Evolutionary conservation across 2,329 filamentous ascomycete species (phyloP), one percentile per base, ranked within the genome.

Genomic region (Ophiostoma australiae): DNA sequence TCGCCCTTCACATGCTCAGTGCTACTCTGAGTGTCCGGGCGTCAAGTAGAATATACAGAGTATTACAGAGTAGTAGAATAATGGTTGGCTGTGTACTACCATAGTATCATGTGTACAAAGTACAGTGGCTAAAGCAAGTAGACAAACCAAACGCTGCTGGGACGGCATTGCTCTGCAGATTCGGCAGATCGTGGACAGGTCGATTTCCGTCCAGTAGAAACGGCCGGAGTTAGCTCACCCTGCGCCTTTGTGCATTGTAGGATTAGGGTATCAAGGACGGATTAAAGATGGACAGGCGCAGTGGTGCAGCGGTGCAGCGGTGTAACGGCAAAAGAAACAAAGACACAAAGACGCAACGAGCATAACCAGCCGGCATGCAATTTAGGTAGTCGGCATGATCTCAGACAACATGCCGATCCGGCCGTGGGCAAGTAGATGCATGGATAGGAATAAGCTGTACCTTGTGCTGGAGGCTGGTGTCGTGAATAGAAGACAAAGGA

Each of bases 161-260:
- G 41, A 44, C 15, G 17, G 5, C 6, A 20, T 17, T 48, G 17
- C 41, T 48, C 41, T 20, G 44, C 20, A 48, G 52, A 4, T 15
- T 23, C 52, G 52, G 52, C 52, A 58, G 52, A 58, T 58, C 52
- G 23, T 27, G 52, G 17, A 58, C 52, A n/a, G 52, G n/a, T n/a
- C 52, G 23, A 27, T 58, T 58, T 58, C 52, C 23, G 52, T 58
- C 52, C 52, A 58, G n/a, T 58, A 58, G n/a, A 11, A 58, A 13
- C 1, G 52, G n/a, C 52, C 52, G 52, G 52, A 58, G 23, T 23
- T 58, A 27, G 52, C n/a, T n/a, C n/a, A n/a, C n/a, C n/a, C n/a
- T n/a, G n/a, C n/a, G n/a, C n/a, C n/a, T n/a, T n/a, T n/a, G n/a
- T n/a, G n/a, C n/a, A n/a, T n/a, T n/a, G n/a, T n/a, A n/a, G n/a